These are phyloP conservation scores for Lippia alba DNA, from an alignment of 305 asterid genomes.

Conservation along the genomic window DNA sequence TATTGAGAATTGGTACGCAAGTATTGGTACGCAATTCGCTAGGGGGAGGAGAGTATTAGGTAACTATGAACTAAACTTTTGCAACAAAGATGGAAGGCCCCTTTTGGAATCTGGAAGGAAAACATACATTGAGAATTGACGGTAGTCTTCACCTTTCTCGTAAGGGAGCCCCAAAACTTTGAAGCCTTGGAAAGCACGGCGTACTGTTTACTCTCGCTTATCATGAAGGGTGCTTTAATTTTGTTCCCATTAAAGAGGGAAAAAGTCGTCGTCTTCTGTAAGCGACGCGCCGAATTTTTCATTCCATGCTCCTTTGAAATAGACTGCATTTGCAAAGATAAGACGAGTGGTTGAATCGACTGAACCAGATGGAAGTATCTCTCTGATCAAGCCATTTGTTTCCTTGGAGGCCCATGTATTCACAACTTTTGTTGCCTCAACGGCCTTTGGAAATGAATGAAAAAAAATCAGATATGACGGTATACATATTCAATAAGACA, in stretches of 20 bases:
- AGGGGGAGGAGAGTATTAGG: too few relatives aligned
- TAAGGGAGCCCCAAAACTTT: too few relatives aligned
- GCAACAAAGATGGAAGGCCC: too few relatives aligned
- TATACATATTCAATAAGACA: too few relatives aligned
- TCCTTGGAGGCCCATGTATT: slow-evolving; percentile 76
- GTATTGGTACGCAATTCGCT: too few relatives aligned
- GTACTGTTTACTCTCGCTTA: too few relatives aligned
- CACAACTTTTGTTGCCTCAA: slow-evolving; percentile 57
- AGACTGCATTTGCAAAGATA: slow-evolving; percentile 78
- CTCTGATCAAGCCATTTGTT: slow-evolving; percentile 76
- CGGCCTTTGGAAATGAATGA: slow-evolving; percentile 50
- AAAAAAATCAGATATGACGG: slow-evolving; percentile 1
- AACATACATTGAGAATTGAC: slow-evolving; percentile 69
- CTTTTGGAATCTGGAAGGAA: slow-evolving; percentile 78
- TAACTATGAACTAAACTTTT: too few relatives aligned
- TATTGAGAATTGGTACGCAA: too few relatives aligned
- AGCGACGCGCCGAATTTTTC: slow-evolving; percentile 61
- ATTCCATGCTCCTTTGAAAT: slow-evolving; percentile 82
- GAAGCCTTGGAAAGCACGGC: too few relatives aligned
- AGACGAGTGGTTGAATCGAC: slow-evolving; percentile 61
- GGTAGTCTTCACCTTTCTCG: slow-evolving; percentile 66
- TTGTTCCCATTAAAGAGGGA: slow-evolving; percentile 64
- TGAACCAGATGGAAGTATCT: slow-evolving; percentile 66
- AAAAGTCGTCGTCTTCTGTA: slow-evolving; percentile 66
- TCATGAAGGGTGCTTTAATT: slow-evolving; percentile 66